A percentile compares a stretch with the other conserved stretches of the same genome.
phyloP scores from a whole-genome alignment of 1,284 basidiomycete genomes.

The Marasmius oreades region DNA sequence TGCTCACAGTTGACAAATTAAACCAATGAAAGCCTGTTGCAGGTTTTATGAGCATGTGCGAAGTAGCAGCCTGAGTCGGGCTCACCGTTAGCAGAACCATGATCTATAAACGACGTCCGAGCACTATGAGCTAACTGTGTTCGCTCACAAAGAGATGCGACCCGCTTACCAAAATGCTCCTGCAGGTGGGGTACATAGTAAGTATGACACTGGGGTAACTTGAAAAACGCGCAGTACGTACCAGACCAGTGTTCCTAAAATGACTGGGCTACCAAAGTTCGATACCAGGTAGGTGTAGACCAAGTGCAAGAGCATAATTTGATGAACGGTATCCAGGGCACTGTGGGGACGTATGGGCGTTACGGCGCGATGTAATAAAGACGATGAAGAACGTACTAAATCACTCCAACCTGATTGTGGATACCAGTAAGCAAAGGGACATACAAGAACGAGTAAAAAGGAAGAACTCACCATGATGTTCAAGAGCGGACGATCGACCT shows the following conservation, averaged over 20 bases:
- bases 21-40: slow-evolving; percentile 9
- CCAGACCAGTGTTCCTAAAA: slow-evolving; percentile 7
- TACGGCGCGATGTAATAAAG: background rate
- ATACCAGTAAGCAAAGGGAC: background rate
- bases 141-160: background rate
- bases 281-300: slow-evolving; percentile 10
- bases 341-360: background rate
- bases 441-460: background rate
- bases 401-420: slow-evolving; percentile 7
- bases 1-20: slow-evolving; percentile 9
- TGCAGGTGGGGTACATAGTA: background rate
- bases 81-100: slow-evolving; percentile 14
- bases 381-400: slow-evolving; percentile 9
- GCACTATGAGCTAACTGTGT: background rate
- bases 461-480: slow-evolving; percentile 2
- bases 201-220: background rate
- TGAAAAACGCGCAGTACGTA: background rate
- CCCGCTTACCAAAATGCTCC: slow-evolving; percentile 13
- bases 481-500: background rate
- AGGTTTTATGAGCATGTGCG: too few species aligned
- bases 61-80: background rate
- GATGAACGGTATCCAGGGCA: slow-evolving; percentile 10
- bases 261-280: slow-evolving; percentile 3
- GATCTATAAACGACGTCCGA: slow-evolving; percentile 1
- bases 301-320: slow-evolving; percentile 10